Evolutionary conservation across 495 filamentous ascomycete species (phyloP).

Genomic region (Hypoxylon subgilvum): DNA sequence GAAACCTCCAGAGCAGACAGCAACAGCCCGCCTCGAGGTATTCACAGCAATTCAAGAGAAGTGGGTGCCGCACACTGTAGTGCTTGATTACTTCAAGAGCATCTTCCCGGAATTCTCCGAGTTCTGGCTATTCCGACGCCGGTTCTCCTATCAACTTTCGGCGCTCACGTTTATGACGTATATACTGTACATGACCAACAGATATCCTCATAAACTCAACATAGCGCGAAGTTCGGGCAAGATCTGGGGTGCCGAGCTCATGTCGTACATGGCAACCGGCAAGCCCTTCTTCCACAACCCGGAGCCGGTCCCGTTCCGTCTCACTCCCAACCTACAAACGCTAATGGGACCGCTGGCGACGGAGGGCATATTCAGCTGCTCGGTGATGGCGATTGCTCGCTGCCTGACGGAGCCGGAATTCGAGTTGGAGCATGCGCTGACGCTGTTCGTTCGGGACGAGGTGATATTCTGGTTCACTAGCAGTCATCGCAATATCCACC

Average conservation of each 20-base stretch:
- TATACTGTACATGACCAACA: slow-evolving; percentile 90
- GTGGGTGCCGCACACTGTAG: slow-evolving; percentile 80
- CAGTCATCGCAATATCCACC: slow-evolving; percentile 65
- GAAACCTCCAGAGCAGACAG: slow-evolving; percentile 69
- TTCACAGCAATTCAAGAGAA: slow-evolving; percentile 89
- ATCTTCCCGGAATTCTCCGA: slow-evolving; percentile 88
- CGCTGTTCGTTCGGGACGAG: slow-evolving; percentile 93
- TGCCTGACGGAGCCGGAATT: slow-evolving; percentile 91
- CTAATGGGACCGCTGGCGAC: slow-evolving; percentile 93
- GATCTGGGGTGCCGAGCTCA: slow-evolving; percentile 94
- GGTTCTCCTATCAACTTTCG: slow-evolving; percentile 96
- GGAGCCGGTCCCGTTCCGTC: slow-evolving; percentile 93
- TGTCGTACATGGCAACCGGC: slow-evolving; percentile 77
- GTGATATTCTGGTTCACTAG: slow-evolving; percentile 96
- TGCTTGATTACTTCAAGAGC: slow-evolving; percentile 86
- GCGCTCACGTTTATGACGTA: slow-evolving; percentile 98
- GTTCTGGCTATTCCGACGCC: slow-evolving; percentile 97
- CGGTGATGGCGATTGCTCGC: slow-evolving; percentile 93
- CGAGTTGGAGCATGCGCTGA: slow-evolving; percentile 89
- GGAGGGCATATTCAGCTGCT: slow-evolving; percentile 90
- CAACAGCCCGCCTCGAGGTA: slow-evolving; percentile 77
- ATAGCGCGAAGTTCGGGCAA: slow-evolving; percentile 89
- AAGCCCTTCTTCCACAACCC: slow-evolving; percentile 91
- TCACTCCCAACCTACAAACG: slow-evolving; percentile 94
- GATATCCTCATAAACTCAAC: slow-evolving; percentile 92